These are phyloP conservation scores for Aspergillus transmontanensis DNA, from an alignment of 2,329 filamentous ascomycete genomes.

Conservation along the genomic window DNA sequence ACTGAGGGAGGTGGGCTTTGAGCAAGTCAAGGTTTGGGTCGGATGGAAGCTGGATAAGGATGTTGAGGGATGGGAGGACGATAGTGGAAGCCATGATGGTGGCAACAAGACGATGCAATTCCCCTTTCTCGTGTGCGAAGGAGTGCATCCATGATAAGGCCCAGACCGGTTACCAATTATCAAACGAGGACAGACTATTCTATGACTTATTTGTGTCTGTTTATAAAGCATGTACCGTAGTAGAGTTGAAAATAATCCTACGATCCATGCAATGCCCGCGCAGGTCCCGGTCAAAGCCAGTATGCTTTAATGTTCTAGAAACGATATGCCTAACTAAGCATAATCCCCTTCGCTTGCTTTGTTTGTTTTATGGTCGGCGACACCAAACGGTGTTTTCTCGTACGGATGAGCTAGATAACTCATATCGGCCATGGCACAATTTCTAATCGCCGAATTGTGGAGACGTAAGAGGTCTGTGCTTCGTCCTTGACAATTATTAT, in stretches of 20 bases:
- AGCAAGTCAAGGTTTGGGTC: constrained; percentile 49
- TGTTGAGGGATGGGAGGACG: constrained; percentile 52
- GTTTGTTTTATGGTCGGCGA: not conserved
- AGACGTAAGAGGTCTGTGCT: not conserved
- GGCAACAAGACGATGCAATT: constrained; percentile 39
- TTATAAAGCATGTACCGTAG: not conserved
- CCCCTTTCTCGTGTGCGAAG: constrained; percentile 47
- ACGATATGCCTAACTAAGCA: not conserved
- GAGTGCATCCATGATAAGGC: constrained; percentile 17
- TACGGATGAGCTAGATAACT: too few species aligned
- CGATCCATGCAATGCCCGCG: not conserved
- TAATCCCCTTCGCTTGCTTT: not conserved
- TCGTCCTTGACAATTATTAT: not conserved
- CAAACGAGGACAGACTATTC: too few species aligned
- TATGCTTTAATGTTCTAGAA: not conserved
- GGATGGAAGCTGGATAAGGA: constrained; percentile 55
- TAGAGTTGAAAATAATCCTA: not conserved
- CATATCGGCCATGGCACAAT: not conserved
- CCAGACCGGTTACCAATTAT: not conserved
- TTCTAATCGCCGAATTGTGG: not conserved
- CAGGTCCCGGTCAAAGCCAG: not conserved
- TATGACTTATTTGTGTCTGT: not conserved
- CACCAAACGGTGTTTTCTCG: not conserved
- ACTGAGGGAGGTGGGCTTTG: constrained; percentile 53
- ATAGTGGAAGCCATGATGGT: constrained; percentile 19